Evolutionary conservation across 2,329 filamentous ascomycete species (phyloP), one percentile per base, ranked within the genome.

Genomic region (Fusarium agapanthi): DNA sequence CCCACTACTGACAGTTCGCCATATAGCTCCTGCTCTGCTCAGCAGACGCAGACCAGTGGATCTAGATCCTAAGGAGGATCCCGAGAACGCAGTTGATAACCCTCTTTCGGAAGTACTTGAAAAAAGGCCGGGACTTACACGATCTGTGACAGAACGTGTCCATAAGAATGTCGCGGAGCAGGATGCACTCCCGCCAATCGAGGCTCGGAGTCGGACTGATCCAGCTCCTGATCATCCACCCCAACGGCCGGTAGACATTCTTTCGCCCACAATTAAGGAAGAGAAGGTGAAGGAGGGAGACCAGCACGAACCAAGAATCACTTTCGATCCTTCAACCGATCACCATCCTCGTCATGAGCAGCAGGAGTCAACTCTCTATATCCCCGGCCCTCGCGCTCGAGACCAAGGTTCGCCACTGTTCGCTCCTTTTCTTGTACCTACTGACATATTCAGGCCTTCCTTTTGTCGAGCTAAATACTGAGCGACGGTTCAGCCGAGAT

Each of bases 361-460:
- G 47, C 71, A 69, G n/a, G 78, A 79, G 12, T 51, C 68, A 3
- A 69, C 78, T 5, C 66, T 81, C 3, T 79, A 81, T 30, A 80
- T 81, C 14, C 79, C 79, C 10, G 77, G 78, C 1, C 79, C 79
- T 37, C 73, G 79, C n/a, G 79, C 80, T 45, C 78, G 79, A 20
- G 79, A 81, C 24, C 72, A 70, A 53, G 79, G 79, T 75, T 67
- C 10, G 50, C 43, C 32, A 18, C 22, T 15, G n/a, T 12, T 18
- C 15, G 9, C 15, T 34, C 12, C 26, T 47, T 6, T 24, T 6
- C 9, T 20, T 12, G 28, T 41, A 40, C 22, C 28, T 22, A 44
- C 56, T 78, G 22, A 75, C 64, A 26, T 58, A 32, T 4, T 14
- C 18, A 78, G 77, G 77, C 4, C 58, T 78, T 34, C 78, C 78